Base-by-base conservation (phyloP, 2,329 filamentous ascomycete genomes). In the Phaeoacremonium minimum region DNA sequence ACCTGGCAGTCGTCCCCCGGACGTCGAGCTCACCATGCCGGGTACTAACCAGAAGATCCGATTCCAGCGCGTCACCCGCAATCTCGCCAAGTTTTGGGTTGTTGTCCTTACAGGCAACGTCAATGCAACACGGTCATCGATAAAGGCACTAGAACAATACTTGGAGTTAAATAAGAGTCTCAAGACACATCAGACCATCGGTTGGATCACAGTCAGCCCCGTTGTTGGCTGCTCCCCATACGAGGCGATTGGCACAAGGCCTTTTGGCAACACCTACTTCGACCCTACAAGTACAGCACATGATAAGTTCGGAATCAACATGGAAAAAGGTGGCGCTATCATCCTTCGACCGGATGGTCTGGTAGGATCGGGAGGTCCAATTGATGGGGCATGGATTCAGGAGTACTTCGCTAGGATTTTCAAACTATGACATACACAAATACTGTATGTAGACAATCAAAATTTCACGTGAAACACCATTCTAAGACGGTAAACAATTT, bases 261-360 rank as follows among this genome's bases (percentile, higher is more conserved):
- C 66, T 2, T 69, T 71, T 36, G 62, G 66, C 1, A 75, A 69
- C 59, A 69, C 71, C 0, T 63, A 78, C 33, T 81, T 78, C 44
- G 60, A 77, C 8, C 67, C 35, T 1, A 36, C 32, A 6, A 36
- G 33, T 8, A n/a, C 29, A 4, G 49, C 49, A 4, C 49, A 58
- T 39, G 32, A 40, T 14, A 41, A 45, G 35, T 47, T 53, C 35
- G 55, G 55, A 18, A 40, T 58, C 13, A 33, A 49, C 17, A 13
- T 31, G 8, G 32, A 36, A 6, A 46, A 30, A 4, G 55, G 55
- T 2, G 48, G 38, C 6, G 26, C 50, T 4, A 35, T 55, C 2
- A 36, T 56, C 3, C 14, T 57, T 22, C 43, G 55, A 13, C 55
- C 53, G 1, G 55, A 58, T 18, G 48, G 48, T 8, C 33, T 52